Conservation (phyloP, 2,329 filamentous ascomycete species). For the Claviceps sp. region DNA sequence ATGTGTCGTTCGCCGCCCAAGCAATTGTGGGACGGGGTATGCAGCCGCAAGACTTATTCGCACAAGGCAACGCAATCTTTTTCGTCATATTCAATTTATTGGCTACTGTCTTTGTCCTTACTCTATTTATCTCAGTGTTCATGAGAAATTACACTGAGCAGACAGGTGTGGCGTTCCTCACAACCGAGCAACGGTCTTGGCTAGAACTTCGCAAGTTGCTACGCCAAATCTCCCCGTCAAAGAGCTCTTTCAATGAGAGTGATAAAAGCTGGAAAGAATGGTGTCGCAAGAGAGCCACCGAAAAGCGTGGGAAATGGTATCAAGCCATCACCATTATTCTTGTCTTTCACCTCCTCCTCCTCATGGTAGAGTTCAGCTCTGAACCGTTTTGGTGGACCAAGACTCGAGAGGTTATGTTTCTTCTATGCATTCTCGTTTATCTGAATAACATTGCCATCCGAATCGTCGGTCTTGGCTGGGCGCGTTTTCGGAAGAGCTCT, state of each 20-base stretch:
- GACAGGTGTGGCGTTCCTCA: constrained; percentile 91
- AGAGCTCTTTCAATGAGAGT: constrained; percentile 69
- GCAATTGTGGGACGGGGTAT: constrained; percentile 62
- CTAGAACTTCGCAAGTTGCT: constrained; percentile 85
- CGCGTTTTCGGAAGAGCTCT: constrained; percentile 78
- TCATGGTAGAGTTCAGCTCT: constrained; percentile 75
- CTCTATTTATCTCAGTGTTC: constrained; percentile 95
- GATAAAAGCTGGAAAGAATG: constrained; percentile 73
- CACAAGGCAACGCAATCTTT: constrained; percentile 81
- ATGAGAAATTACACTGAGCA: constrained; percentile 99
- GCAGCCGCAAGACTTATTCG: constrained; percentile 56
- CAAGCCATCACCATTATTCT: constrained; percentile 65
- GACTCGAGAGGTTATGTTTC: constrained; percentile 62
- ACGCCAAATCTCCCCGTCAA: constrained; percentile 86
- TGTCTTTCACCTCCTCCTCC: constrained; percentile 67
- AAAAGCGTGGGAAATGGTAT: constrained; percentile 91
- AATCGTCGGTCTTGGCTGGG: constrained; percentile 81
- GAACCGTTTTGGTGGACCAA: constrained; percentile 59
- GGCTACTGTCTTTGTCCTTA: constrained; percentile 90
- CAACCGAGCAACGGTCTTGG: constrained; percentile 93
- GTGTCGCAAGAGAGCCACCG: constrained; percentile 89
- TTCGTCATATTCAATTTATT: constrained; percentile 95
- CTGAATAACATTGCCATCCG: constrained; percentile 71
- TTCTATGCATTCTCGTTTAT: constrained; percentile 71
- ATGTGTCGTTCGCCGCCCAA: constrained; percentile 78